Evolutionary conservation across 768 basidiomycete species (phyloP).

Genomic region (Pisolithus marmoratus): DNA sequence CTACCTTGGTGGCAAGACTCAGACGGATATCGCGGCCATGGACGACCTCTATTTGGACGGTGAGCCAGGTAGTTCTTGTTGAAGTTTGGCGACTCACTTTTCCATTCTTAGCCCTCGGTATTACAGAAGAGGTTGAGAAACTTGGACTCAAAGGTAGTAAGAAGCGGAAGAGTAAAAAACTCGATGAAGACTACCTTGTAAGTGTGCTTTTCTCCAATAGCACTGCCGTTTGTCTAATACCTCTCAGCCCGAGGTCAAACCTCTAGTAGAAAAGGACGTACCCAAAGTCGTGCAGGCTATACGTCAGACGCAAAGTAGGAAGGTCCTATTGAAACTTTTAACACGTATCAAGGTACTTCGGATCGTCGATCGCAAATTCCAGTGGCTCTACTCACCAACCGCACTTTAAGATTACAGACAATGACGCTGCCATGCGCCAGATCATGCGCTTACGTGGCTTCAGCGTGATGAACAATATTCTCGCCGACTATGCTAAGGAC

Average conservation of each 20-base stretch:
- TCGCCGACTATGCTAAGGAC: slow-evolving; percentile 73
- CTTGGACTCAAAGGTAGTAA: slow-evolving; percentile 81
- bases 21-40: slow-evolving; percentile 92
- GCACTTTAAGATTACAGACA: slow-evolving; percentile 68
- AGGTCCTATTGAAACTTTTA: slow-evolving; percentile 77
- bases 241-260: slow-evolving; percentile 66
- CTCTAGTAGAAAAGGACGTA: slow-evolving; percentile 72
- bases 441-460: slow-evolving; percentile 92
- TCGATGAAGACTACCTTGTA: slow-evolving; percentile 92
- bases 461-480: slow-evolving; percentile 82
- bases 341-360: slow-evolving; percentile 72
- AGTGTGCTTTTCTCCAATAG: slow-evolving; percentile 11
- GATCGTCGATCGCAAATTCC: not conserved
- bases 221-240: slow-evolving; percentile 1
- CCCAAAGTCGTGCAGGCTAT: slow-evolving; percentile 91
- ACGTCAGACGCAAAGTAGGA: slow-evolving; percentile 78
- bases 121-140: slow-evolving; percentile 82
- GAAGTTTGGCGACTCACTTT: not conserved
- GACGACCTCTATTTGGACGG: slow-evolving; percentile 94
- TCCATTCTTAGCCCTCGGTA: slow-evolving; percentile 69
- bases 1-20: slow-evolving; percentile 95
- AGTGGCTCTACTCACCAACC: not conserved
- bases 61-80: slow-evolving; percentile 21
- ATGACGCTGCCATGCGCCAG: slow-evolving; percentile 69
- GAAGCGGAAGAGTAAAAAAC: slow-evolving; percentile 87